Conservation (phyloP, 148 eudicot genomes). For the Spergularia marina region DNA sequence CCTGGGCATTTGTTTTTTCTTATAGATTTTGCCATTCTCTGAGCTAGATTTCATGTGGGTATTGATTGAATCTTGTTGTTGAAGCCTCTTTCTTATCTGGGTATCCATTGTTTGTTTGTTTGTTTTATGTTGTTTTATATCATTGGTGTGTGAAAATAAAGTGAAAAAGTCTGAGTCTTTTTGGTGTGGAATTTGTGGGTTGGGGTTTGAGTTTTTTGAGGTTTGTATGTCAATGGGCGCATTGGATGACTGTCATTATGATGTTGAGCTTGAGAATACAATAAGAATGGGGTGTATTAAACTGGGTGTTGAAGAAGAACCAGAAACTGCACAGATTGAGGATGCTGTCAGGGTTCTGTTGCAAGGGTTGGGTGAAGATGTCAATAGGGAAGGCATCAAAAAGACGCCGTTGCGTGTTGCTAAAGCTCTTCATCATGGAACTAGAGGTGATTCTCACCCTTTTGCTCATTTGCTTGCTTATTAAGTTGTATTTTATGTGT, state of each 20-base stretch:
- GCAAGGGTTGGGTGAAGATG: slow-evolving; percentile 86
- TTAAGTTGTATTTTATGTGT: neutral
- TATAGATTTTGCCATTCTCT: neutral
- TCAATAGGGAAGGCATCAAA: slow-evolving; percentile 72
- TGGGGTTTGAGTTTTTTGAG: neutral
- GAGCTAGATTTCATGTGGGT: slow-evolving; percentile 20
- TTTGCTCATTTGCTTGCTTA: neutral
- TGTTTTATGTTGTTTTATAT: neutral
- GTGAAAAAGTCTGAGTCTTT: neutral
- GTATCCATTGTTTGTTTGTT: neutral
- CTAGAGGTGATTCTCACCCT: slow-evolving; percentile 50
- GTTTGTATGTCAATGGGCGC: slow-evolving; percentile 66
- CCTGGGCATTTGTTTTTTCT: neutral
- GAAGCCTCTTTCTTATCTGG: slow-evolving; percentile 1
- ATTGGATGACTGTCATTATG: slow-evolving; percentile 68
- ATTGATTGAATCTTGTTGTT: neutral
- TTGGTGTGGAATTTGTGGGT: neutral
- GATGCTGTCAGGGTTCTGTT: slow-evolving; percentile 78
- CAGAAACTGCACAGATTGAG: slow-evolving; percentile 52
- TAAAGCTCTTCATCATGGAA: slow-evolving; percentile 79
- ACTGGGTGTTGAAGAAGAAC: slow-evolving; percentile 40
- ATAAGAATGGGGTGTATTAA: slow-evolving; percentile 34
- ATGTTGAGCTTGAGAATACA: slow-evolving; percentile 50
- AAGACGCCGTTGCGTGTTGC: slow-evolving; percentile 95
- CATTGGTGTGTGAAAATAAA: neutral